These are phyloP conservation scores for Heliosperma pusillum DNA, from an alignment of 148 eudicot species.

Conservation along the genomic window DNA sequence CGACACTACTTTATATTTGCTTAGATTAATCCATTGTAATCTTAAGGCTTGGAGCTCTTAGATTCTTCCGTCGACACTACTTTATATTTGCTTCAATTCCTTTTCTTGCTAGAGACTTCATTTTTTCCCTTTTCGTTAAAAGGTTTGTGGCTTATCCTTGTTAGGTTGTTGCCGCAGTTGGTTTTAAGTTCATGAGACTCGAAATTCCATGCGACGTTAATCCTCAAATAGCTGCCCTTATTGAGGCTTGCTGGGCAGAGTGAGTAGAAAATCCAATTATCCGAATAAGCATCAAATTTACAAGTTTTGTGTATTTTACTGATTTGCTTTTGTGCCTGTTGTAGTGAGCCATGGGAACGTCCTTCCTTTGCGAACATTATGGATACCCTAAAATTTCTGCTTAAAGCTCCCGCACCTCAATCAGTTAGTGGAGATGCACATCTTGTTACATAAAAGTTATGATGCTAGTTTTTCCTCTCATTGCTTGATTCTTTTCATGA, in stretches of 20 bases:
- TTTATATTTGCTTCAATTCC: background rate
- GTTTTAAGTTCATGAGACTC: constrained; percentile 72
- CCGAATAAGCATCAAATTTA: background rate
- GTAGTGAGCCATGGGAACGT: constrained; percentile 81
- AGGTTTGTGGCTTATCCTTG: background rate
- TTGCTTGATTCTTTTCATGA: constrained; percentile 32
- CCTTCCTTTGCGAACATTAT: constrained; percentile 86
- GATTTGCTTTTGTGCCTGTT: constrained; percentile 12
- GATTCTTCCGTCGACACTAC: background rate
- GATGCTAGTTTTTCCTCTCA: constrained; percentile 10
- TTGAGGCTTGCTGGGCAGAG: constrained; percentile 93
- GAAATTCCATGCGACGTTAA: constrained; percentile 77
- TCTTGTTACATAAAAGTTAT: constrained; percentile 29
- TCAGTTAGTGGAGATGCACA: constrained; percentile 44
- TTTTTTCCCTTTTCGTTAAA: too few relatives aligned
- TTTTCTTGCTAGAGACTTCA: background rate
- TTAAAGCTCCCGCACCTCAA: constrained; percentile 52
- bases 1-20: background rate
- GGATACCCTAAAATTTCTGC: constrained; percentile 59
- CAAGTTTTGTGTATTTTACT: constrained; percentile 4
- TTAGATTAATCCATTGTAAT: background rate
- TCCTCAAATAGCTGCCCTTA: constrained; percentile 71
- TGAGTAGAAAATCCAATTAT: constrained; percentile 33
- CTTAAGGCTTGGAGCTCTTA: background rate
- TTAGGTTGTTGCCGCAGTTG: constrained; percentile 95